phyloP scores from a whole-genome alignment of 441 rosid genomes.

The Eruca vesicaria region DNA sequence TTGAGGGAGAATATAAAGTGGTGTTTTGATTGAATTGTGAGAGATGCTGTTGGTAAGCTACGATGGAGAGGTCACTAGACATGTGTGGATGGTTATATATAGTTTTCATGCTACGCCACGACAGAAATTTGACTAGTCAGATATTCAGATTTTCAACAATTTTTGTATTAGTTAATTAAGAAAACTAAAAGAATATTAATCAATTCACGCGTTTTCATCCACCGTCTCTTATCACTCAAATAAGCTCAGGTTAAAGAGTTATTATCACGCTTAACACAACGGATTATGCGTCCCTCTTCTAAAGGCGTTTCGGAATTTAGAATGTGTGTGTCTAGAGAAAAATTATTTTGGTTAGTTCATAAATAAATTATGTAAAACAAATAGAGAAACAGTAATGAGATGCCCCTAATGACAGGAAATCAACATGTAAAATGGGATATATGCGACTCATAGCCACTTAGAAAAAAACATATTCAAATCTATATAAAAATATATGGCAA shows the following conservation, averaged over 20 bases:
- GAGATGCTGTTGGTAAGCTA: conserved; percentile 38
- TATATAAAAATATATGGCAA: no score
- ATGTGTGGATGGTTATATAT: conserved; percentile 37
- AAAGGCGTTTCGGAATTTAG: neutral
- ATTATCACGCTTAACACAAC: conserved; percentile 2
- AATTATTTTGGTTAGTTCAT: neutral
- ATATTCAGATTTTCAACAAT: no score
- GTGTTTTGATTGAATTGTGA: conserved; percentile 26
- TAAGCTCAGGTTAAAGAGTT: conserved; percentile 8
- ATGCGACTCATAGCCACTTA: conserved; percentile 15
- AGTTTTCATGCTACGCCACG: conserved; percentile 33
- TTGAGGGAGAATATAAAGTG: conserved; percentile 3
- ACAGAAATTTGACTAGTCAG: conserved; percentile 25
- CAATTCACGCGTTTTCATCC: conserved; percentile 38
- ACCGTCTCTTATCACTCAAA: conserved; percentile 35
- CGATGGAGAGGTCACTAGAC: conserved; percentile 33
- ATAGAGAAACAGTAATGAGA: neutral
- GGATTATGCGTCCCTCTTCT: neutral
- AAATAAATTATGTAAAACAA: no score
- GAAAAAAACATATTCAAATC: neutral
- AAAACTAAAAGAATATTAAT: conserved; percentile 18
- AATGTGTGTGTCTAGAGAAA: neutral
- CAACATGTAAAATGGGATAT: conserved; percentile 36
- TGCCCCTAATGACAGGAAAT: conserved; percentile 47
- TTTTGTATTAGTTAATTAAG: conserved; percentile 14